These are phyloP conservation scores for Lichina pygmaea DNA, from an alignment of 495 filamentous ascomycete species.

Conservation along the genomic window DNA sequence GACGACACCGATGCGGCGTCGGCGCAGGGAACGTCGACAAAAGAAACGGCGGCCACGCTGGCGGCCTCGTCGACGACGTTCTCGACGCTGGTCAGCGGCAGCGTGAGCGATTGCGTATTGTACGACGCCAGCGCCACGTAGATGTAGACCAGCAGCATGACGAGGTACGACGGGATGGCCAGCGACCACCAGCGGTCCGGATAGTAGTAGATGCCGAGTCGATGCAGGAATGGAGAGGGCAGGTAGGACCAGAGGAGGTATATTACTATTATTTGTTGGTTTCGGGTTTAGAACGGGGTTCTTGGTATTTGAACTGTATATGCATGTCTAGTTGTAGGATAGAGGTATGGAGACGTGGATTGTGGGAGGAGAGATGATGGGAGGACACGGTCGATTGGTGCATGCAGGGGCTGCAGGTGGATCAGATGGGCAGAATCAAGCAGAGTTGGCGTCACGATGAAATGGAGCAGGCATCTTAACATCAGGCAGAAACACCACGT, in stretches of 20 bases:
- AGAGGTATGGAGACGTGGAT: not conserved
- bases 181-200: constrained; percentile 94
- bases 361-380: not conserved
- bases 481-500: not conserved
- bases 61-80: constrained; percentile 81
- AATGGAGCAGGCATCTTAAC: no score
- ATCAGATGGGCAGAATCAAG: no score
- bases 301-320: not conserved
- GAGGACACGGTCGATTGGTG: not conserved
- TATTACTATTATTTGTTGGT: constrained; percentile 19
- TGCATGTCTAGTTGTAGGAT: not conserved
- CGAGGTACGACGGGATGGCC: constrained; percentile 69
- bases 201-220: constrained; percentile 87
- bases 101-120: constrained; percentile 69
- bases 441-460: no score
- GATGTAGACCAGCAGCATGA: constrained; percentile 72
- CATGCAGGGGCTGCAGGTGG: not conserved
- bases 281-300: no score
- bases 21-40: not conserved
- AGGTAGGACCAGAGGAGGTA: constrained; percentile 91
- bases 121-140: constrained; percentile 82
- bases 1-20: not conserved
- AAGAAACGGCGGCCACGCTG: constrained; percentile 43
- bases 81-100: constrained; percentile 56
- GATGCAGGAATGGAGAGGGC: constrained; percentile 72